Evolutionary conservation across 208 protist genomes (phyloP).

Genomic region (Angomonas ambiguus): DNA sequence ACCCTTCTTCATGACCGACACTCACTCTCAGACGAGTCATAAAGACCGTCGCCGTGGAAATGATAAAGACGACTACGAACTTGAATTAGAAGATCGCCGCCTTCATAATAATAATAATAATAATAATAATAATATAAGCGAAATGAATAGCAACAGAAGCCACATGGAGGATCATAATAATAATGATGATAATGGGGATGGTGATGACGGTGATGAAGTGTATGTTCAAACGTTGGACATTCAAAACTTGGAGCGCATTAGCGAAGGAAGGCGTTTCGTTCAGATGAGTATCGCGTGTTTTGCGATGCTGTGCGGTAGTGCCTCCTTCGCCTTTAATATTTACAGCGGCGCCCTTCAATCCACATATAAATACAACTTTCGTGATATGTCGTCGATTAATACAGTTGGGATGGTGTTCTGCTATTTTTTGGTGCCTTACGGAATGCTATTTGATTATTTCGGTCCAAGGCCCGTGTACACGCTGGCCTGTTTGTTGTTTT

Average conservation of each 20-base stretch:
- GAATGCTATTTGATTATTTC: constrained; percentile 45
- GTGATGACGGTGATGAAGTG: constrained; percentile 17
- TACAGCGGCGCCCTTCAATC: constrained; percentile 29
- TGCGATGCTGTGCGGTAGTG: constrained; percentile 32
- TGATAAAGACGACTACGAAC: too few species aligned
- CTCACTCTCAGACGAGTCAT: background rate
- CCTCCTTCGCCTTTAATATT: constrained; percentile 48
- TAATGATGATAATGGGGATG: too few species aligned
- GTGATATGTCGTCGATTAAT: constrained; percentile 50
- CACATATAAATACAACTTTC: constrained; percentile 39
- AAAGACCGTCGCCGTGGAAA: too few species aligned
- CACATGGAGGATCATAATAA: too few species aligned
- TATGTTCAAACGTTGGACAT: constrained; percentile 21
- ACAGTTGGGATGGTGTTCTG: constrained; percentile 31
- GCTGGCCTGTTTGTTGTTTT: constrained; percentile 21
- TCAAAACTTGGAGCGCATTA: constrained; percentile 19
- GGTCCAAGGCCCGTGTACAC: constrained; percentile 33
- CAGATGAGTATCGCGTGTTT: constrained; percentile 34
- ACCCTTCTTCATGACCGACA: background rate
- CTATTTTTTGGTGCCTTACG: constrained; percentile 38
- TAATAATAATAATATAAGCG: background rate
- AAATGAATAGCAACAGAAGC: too few species aligned
- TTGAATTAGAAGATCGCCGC: too few species aligned
- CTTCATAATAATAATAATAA: background rate
- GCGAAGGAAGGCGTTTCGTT: constrained; percentile 29